Evolutionary conservation across 768 basidiomycete genomes (phyloP).

Genomic region (Leccinum uliginosum): DNA sequence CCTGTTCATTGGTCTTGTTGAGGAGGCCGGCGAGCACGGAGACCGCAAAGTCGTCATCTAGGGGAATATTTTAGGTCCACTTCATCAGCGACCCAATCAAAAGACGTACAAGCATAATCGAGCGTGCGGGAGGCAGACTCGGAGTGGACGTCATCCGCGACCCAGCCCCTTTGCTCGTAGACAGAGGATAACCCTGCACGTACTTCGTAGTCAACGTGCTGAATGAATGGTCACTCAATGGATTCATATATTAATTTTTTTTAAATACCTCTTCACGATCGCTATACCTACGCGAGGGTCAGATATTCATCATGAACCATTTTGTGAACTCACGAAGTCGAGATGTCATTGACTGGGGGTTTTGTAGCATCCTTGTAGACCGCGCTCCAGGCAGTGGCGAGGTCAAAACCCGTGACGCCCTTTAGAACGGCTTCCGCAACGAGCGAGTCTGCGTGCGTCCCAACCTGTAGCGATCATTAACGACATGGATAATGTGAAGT

Average conservation of each 20-base stretch:
- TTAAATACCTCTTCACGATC: conserved; percentile 73
- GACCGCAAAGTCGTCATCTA: conserved; percentile 78
- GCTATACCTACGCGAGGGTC: conserved; percentile 42
- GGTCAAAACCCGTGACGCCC: conserved; percentile 59
- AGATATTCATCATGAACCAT: not conserved
- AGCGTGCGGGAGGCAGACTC: conserved; percentile 77
- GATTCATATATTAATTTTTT: not conserved
- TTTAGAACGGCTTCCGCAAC: conserved; percentile 70
- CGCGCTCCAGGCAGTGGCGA: conserved; percentile 64
- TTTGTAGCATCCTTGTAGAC: conserved; percentile 71
- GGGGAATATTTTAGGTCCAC: not conserved
- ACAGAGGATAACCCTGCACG: conserved; percentile 70
- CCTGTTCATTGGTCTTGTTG: conserved; percentile 45
- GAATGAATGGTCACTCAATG: not conserved
- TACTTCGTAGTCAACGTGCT: conserved; percentile 77
- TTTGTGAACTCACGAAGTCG: conserved; percentile 38
- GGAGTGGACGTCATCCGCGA: conserved; percentile 73
- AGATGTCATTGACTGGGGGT: conserved; percentile 53
- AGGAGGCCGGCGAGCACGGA: conserved; percentile 56
- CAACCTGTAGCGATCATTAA: conserved; percentile 41
- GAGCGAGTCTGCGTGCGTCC: conserved; percentile 75
- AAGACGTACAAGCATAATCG: conserved; percentile 65
- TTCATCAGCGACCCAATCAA: not conserved
- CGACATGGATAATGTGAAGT: not conserved
- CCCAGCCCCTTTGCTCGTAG: conserved; percentile 69